phyloP scores from a whole-genome alignment of 2,329 filamentous ascomycete genomes.

The Anthostomella pinea region DNA sequence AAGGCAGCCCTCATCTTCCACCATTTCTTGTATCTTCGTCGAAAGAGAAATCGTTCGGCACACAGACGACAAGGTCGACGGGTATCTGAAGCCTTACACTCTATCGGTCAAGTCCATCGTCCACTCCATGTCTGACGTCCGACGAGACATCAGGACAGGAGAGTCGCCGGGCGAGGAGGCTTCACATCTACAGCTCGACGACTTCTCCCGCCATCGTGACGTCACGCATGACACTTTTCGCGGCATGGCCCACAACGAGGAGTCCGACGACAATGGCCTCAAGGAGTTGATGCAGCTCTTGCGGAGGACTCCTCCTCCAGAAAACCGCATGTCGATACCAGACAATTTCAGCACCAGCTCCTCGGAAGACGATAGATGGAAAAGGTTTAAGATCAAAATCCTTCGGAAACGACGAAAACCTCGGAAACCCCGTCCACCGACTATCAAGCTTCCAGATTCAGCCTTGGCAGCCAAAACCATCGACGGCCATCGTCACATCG shows the following conservation, averaged over 20 bases:
- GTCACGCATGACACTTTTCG: constrained; percentile 11
- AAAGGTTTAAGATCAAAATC: constrained; percentile 41
- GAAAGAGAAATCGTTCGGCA: constrained; percentile 16
- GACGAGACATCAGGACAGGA: constrained; percentile 5
- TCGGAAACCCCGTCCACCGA: constrained; percentile 20
- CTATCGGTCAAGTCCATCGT: constrained; percentile 13
- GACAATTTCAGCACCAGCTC: constrained; percentile 26
- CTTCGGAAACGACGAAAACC: constrained; percentile 38
- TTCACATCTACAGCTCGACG: constrained; percentile 4
- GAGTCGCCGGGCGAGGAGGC: constrained; percentile 6
- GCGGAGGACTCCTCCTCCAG: constrained; percentile 45
- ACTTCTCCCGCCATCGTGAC: constrained; percentile 14
- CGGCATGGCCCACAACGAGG: constrained; percentile 36
- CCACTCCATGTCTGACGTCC: constrained; percentile 15
- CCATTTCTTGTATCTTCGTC: constrained; percentile 17
- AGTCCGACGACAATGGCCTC: constrained; percentile 2
- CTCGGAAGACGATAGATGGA: constrained; percentile 36
- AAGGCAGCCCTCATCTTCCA: constrained; percentile 8
- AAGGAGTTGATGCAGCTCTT: constrained; percentile 37
- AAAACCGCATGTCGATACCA: constrained; percentile 49
- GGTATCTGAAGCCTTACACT: constrained; percentile 4
- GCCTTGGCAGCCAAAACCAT: constrained; percentile 53
- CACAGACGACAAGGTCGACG: constrained; percentile 11
- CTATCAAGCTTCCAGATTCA: constrained; percentile 50
- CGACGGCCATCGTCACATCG: constrained; percentile 55